phyloP scores from a whole-genome alignment of 2,329 filamentous ascomycete species.

The Alternaria longipes region DNA sequence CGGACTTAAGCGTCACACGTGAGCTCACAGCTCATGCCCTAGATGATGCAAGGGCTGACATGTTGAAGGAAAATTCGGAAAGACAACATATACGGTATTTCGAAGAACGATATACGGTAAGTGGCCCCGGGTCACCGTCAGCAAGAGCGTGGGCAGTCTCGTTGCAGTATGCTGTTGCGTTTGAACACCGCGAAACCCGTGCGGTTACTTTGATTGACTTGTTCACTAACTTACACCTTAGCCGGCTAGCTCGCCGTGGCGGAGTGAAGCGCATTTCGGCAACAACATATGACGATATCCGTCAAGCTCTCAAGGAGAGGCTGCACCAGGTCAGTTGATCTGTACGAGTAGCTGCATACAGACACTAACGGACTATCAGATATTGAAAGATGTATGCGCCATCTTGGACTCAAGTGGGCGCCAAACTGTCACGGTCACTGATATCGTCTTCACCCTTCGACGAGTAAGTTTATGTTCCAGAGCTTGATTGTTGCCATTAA shows the following conservation, averaged over 20 bases:
- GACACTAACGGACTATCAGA: constrained; percentile 24
- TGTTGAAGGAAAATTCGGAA: constrained; percentile 39
- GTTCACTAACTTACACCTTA: constrained; percentile 23
- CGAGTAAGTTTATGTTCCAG: constrained; percentile 30
- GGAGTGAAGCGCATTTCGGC: constrained; percentile 78
- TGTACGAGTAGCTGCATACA: too few relatives aligned
- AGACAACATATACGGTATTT: constrained; percentile 47
- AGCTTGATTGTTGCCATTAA: not conserved
- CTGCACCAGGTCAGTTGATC: constrained; percentile 51
- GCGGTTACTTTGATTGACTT: not conserved
- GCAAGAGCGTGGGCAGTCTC: not conserved
- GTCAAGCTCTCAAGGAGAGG: constrained; percentile 61
- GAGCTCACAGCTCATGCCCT: constrained; percentile 7
- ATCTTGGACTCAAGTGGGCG: constrained; percentile 39
- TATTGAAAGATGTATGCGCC: constrained; percentile 34
- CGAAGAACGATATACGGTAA: constrained; percentile 49
- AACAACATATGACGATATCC: constrained; percentile 69
- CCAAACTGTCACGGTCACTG: constrained; percentile 41
- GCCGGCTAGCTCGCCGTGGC: constrained; percentile 76
- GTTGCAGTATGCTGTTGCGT: too few relatives aligned
- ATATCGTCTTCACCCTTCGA: constrained; percentile 46
- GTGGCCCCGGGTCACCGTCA: constrained; percentile 12
- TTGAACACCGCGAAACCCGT: not conserved
- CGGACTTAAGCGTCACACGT: constrained; percentile 38
- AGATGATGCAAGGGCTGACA: constrained; percentile 13